phyloP scores from a whole-genome alignment of 257 asterid genomes.

The Solanum pimpinellifolium region DNA sequence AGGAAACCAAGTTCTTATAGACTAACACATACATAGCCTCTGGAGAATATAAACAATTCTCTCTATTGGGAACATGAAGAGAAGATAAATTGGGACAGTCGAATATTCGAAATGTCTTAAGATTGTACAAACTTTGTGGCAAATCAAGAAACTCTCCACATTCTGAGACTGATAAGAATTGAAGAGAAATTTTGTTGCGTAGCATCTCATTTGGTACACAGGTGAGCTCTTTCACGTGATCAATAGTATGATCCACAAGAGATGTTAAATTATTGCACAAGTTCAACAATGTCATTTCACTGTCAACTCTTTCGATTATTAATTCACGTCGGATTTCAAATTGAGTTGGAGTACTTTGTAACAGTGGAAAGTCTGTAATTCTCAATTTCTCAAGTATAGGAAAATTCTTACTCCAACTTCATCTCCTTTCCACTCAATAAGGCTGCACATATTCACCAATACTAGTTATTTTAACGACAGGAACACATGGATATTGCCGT shows the following conservation, averaged over 20 bases:
- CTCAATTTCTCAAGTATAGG: too few species aligned
- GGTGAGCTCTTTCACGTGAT: neutral
- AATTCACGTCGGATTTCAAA: conserved; percentile 6
- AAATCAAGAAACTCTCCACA: conserved; percentile 1
- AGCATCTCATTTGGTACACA: neutral
- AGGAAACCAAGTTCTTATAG: too few species aligned
- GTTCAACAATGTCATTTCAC: neutral
- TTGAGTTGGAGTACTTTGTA: neutral
- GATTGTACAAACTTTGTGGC: neutral
- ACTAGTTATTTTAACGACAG: too few species aligned
- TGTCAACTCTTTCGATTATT: neutral
- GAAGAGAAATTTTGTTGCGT: neutral
- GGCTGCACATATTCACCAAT: too few species aligned
- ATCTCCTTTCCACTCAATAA: too few species aligned
- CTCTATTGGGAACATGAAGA: too few species aligned
- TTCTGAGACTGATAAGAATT: fast-evolving
- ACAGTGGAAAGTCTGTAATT: fast-evolving
- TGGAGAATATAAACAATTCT: too few species aligned
- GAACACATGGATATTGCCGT: too few species aligned
- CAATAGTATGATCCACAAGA: neutral
- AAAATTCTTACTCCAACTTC: too few species aligned
- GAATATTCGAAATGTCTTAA: fast-evolving
- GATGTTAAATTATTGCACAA: neutral
- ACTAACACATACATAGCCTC: fast-evolving
- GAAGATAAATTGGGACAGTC: too few species aligned